Conservation (phyloP, 2,329 filamentous ascomycete species). For the Pseudocercospora musae region DNA sequence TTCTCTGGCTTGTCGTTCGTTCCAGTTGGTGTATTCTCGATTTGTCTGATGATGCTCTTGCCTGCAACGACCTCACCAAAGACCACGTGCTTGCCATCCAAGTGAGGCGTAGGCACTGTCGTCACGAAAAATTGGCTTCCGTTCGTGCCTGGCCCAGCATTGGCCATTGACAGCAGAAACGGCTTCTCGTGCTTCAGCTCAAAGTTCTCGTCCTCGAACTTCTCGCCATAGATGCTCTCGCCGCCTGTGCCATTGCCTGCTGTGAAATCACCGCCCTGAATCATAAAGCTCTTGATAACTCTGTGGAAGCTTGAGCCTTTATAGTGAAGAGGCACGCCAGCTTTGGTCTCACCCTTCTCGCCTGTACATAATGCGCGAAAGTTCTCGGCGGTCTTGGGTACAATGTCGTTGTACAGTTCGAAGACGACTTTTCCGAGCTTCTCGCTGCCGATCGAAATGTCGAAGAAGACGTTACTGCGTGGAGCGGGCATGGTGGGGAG, state of each 20-base stretch:
- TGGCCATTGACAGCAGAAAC: conserved; percentile 96
- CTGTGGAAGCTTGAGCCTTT: conserved; percentile 92
- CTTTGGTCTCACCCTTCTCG: conserved; percentile 80
- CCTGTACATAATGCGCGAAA: conserved; percentile 93
- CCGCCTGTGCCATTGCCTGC: conserved; percentile 90
- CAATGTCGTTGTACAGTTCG: conserved; percentile 68
- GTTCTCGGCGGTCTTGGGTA: conserved; percentile 94
- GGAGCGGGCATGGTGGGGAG: conserved; percentile 13
- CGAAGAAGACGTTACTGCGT: conserved; percentile 85
- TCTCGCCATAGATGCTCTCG: conserved; percentile 95
- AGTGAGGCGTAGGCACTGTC: conserved; percentile 88
- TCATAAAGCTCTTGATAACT: conserved; percentile 98
- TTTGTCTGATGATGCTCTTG: conserved; percentile 83
- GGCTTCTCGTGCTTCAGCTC: conserved; percentile 85
- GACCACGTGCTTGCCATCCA: conserved; percentile 95
- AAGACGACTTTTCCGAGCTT: conserved; percentile 76
- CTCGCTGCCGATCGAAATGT: conserved; percentile 76
- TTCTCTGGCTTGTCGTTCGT: conserved; percentile 72
- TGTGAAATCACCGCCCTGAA: conserved; percentile 96
- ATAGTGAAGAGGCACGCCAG: conserved; percentile 84
- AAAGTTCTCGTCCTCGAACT: conserved; percentile 97
- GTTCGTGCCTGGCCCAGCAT: conserved; percentile 91
- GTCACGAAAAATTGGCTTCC: conserved; percentile 98
- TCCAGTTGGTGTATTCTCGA: conserved; percentile 78
- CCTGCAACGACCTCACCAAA: conserved; percentile 92